A percentile compares a stretch with the other conserved stretches of the same genome.
Evolutionary conservation across 345 rosid genomes (phyloP).

Genomic region (Pistacia atlantica): DNA sequence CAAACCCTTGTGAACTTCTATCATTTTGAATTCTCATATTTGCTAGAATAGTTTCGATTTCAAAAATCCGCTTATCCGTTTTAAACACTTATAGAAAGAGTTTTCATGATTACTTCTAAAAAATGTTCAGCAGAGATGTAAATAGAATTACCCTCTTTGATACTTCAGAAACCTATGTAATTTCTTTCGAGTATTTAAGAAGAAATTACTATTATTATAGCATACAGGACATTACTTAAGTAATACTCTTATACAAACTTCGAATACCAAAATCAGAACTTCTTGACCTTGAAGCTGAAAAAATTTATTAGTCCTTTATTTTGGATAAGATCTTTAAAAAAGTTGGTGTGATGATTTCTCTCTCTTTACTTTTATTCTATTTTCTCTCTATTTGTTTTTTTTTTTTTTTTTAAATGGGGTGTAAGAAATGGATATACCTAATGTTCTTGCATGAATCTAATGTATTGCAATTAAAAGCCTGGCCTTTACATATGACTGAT

Average conservation of each 20-base stretch:
- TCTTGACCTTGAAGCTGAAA: neutral
- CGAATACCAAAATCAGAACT: conserved; percentile 1
- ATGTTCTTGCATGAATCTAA: neutral
- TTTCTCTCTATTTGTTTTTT: neutral
- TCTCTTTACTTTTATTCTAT: neutral
- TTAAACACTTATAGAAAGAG: neutral
- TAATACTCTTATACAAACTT: neutral
- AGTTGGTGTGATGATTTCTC: neutral
- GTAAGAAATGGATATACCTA: neutral
- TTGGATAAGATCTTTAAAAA: neutral
- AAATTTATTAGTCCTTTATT: too few relatives aligned
- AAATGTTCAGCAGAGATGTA: neutral
- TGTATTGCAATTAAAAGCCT: neutral
- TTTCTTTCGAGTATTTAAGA: neutral
- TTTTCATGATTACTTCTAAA: neutral
- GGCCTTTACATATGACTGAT: neutral
- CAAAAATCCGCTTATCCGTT: neutral
- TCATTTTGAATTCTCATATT: neutral
- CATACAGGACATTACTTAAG: neutral
- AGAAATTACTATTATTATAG: neutral
- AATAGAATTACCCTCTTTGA: neutral
- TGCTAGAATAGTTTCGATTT: neutral
- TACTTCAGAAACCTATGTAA: neutral
- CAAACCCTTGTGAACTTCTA: neutral
- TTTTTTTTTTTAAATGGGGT: neutral